Conservation (phyloP, 345 rosid species). For the Euphorbia lathyris region DNA sequence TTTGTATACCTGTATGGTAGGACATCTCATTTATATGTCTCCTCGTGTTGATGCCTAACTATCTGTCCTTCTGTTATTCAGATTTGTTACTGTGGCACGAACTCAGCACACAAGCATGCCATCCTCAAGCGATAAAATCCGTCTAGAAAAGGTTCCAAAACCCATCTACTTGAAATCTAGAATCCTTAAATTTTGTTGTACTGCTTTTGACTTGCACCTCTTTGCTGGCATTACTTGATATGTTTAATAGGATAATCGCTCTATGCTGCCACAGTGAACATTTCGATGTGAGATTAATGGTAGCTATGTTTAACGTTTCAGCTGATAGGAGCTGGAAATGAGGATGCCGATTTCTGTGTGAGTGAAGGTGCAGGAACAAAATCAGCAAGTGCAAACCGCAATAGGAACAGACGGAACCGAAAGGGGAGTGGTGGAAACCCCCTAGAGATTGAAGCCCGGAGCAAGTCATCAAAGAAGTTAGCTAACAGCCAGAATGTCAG, state of each 20-base stretch:
- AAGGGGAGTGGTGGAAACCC: slow-evolving; percentile 19
- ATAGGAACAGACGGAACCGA: slow-evolving; percentile 28
- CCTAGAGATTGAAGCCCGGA: slow-evolving; percentile 21
- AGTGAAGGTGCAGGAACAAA: slow-evolving; percentile 41
- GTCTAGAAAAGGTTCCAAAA: slow-evolving; percentile 61
- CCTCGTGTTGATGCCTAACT: slow-evolving; percentile 12
- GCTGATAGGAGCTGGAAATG: slow-evolving; percentile 69
- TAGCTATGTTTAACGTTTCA: slow-evolving; percentile 28
- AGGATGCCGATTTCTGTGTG: slow-evolving; percentile 56
- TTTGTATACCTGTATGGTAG: slow-evolving; percentile 1
- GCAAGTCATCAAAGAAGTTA: slow-evolving; percentile 32
- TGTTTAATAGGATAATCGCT: slow-evolving; percentile 8
- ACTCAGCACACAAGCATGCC: slow-evolving; percentile 85
- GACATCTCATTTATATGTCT: background rate
- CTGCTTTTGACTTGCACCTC: background rate
- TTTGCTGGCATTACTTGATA: slow-evolving; percentile 1
- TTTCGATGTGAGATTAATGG: background rate
- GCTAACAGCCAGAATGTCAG: slow-evolving; percentile 1
- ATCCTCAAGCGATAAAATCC: slow-evolving; percentile 64
- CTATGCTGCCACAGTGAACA: background rate
- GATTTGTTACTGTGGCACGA: slow-evolving; percentile 66
- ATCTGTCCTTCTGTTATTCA: slow-evolving; percentile 24
- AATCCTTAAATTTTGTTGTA: background rate
- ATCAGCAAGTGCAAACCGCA: slow-evolving; percentile 31
- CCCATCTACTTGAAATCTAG: slow-evolving; percentile 2